Conservation (phyloP, 805 yeast genomes). For the Schizosaccharomyces cryophilus region DNA sequence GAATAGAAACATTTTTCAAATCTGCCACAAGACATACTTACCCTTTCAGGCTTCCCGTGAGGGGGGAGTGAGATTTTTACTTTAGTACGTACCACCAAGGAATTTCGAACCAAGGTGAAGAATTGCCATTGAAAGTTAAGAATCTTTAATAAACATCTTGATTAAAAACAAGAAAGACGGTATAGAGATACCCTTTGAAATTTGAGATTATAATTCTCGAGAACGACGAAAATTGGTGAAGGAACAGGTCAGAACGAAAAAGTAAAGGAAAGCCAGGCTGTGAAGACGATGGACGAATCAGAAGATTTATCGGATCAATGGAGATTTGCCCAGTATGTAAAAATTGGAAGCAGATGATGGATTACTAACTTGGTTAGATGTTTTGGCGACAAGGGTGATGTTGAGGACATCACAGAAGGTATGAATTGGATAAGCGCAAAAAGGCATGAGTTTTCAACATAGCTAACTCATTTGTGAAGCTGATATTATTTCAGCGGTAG, state of each 20-base stretch:
- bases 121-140: neutral
- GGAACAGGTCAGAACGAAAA: neutral
- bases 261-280: neutral
- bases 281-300: neutral
- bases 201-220: neutral
- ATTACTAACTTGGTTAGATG: slow-evolving; percentile 33
- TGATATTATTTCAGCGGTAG: slow-evolving; percentile 89
- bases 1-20: too few species aligned
- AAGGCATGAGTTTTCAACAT: neutral
- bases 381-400: slow-evolving; percentile 95
- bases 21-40: too few species aligned
- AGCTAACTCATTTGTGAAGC: slow-evolving; percentile 18
- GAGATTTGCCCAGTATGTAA: slow-evolving; percentile 13
- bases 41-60: too few species aligned
- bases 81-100: neutral
- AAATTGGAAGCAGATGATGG: slow-evolving; percentile 8
- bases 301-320: slow-evolving; percentile 5
- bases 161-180: neutral
- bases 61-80: too few species aligned
- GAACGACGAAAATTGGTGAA: neutral
- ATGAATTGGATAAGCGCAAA: neutral
- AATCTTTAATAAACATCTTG: neutral
- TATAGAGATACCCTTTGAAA: neutral
- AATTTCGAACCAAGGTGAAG: neutral
- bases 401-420: slow-evolving; percentile 39